Base-by-base conservation (phyloP, 148 eudicot genomes). In the Euryodendron excelsum region DNA sequence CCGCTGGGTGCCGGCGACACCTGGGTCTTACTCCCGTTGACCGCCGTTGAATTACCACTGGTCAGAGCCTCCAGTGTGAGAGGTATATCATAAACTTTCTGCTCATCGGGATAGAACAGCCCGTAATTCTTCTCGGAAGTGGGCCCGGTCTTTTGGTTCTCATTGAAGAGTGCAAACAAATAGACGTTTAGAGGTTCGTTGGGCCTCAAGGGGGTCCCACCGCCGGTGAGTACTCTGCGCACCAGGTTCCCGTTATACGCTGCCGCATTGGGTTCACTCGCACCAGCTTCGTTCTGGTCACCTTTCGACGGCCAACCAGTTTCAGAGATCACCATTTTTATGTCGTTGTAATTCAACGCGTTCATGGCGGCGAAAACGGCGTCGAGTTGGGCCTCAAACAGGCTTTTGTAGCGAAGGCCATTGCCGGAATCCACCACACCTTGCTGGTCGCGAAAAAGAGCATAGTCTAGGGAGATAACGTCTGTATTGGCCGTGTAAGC, bases 351-450 rank as follows among this genome's bases (percentile, higher is more conserved):
- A 5, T 79, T 65, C 6, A 92, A 21, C 0, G 74, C 80, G 1
- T 62, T 66, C 90, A 91, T 82, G 4, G 97, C 97, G 0, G 95
- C 93, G 39, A 69, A 86, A 13, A 94, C 98, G 15, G 98, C 98
- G 78, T 94, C 97, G 28, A 91, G 55, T 75, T 92, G 98, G 28
- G 98, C 98, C 11, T 95, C 98, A 25, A 95, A 86, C 0, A 95
- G 73, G 59, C 80, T 86, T 2, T 73, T 37, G 73, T 95, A 95
- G 4, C 81, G 81, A 9, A 91, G 82, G 12, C 98, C 96, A 61
- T 85, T 88, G 21, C 80, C 86, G 0, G 96, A 76, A 55, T 95
- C 97, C 5, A 77, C 83, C 11, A 79, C 82, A 4, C 93, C 93
- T 0, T 87, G 31, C 63, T 85, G 85, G 36, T 84, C 82, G 14